A percentile compares a stretch with the other conserved stretches of the same genome.
Conservation (phyloP, 148 eudicot species). For the Fagopyrum homotropicum region DNA sequence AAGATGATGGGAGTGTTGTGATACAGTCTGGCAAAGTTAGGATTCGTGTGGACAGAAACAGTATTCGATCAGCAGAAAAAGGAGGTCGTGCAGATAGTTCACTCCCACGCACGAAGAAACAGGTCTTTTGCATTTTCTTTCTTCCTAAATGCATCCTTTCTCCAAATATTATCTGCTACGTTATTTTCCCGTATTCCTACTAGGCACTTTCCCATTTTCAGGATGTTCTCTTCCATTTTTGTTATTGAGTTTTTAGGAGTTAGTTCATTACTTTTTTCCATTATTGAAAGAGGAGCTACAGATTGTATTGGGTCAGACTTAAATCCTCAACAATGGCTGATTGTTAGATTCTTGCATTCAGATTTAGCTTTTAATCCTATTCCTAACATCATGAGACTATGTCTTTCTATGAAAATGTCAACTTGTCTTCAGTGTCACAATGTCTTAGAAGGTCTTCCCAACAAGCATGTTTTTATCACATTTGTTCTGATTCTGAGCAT, state of each 20-base stretch:
- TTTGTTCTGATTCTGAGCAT: neutral
- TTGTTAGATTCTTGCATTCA: no score
- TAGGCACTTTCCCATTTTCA: no score
- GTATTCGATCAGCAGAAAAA: slow-evolving; percentile 31
- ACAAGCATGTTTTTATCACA: neutral
- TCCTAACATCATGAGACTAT: neutral
- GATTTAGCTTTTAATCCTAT: no score
- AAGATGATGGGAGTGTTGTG: slow-evolving; percentile 57
- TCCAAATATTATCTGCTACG: no score
- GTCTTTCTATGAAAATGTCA: neutral
- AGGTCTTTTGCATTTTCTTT: slow-evolving; percentile 28
- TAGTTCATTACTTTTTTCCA: no score
- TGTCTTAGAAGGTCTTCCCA: neutral
- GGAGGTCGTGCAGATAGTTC: slow-evolving; percentile 25
- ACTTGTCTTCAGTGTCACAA: neutral
- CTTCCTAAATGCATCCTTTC: neutral
- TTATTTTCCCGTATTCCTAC: no score
- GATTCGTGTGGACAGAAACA: slow-evolving; percentile 53
- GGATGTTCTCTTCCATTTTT: no score
- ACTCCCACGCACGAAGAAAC: slow-evolving; percentile 27
- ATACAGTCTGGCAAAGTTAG: slow-evolving; percentile 79
- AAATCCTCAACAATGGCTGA: no score
- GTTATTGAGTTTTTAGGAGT: no score
- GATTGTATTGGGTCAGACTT: no score
- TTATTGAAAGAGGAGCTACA: no score